Evolutionary conservation across 2,329 filamentous ascomycete genomes (phyloP).

Genomic region (Ustilaginoidea virens): DNA sequence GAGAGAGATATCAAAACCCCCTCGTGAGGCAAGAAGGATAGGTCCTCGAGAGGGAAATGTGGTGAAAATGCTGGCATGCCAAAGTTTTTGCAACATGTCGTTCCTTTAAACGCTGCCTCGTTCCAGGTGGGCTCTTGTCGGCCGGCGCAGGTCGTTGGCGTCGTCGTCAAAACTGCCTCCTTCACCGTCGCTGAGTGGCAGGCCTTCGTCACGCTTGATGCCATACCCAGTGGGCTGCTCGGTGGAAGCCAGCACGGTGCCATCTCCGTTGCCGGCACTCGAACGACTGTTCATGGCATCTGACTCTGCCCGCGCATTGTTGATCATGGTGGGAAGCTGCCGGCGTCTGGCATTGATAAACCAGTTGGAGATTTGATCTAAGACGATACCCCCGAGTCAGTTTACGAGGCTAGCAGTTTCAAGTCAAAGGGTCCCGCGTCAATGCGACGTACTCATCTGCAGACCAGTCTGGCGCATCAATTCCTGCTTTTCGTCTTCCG

Average conservation of each 20-base stretch:
- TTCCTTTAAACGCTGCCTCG: conserved; percentile 35
- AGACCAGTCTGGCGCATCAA: conserved; percentile 63
- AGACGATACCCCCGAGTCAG: conserved; percentile 1
- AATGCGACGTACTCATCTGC: conserved; percentile 62
- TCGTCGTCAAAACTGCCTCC: conserved; percentile 29
- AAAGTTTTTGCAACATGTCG: no score
- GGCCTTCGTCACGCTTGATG: conserved; percentile 17
- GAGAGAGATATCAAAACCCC: no score
- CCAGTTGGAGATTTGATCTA: conserved; percentile 64
- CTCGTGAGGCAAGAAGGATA: no score
- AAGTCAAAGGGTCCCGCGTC: no score
- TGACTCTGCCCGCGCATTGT: conserved; percentile 35
- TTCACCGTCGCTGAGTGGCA: conserved; percentile 31
- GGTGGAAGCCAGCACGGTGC: conserved; percentile 22
- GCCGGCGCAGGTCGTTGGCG: conserved; percentile 15
- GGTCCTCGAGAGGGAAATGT: no score
- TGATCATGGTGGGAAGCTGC: conserved; percentile 44
- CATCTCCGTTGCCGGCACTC: conserved; percentile 11
- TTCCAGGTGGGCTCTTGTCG: conserved; percentile 21
- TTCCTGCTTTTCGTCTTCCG: conserved; percentile 74
- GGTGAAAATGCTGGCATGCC: no score
- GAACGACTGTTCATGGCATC: conserved; percentile 26
- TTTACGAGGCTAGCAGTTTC: no score
- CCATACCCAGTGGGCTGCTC: conserved; percentile 13
- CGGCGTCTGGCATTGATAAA: conserved; percentile 64